Base-by-base conservation (phyloP, 2,329 filamentous ascomycete genomes). In the Colletotrichum incanum region DNA sequence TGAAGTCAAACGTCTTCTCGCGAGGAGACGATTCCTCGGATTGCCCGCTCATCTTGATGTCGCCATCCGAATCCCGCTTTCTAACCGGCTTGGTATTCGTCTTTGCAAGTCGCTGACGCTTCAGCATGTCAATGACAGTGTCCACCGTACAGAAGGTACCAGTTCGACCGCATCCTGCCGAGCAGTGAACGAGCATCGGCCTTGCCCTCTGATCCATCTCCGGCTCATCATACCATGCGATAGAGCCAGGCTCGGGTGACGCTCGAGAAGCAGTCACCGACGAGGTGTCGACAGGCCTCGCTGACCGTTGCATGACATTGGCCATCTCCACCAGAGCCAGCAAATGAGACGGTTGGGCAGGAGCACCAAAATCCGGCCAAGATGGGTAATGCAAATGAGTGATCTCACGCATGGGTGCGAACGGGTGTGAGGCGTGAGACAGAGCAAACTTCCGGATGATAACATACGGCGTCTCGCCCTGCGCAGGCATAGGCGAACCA, bases 281-380 rank as follows among this genome's bases (percentile, higher is more conserved):
- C 14, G 81, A 76, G 2, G 85, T 84, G 74, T 88, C 85, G 12
- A 85, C 81, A 23, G 84, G 89, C 72, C 80, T 85, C 76, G 83
- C 88, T 68, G 82, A 89, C 76, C 82, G 92, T 84, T 87, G 93
- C 88, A 91, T 94, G 43, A 89, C 86, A 77, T 94, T 96, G 77
- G 93, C 94, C 64, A 98, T 89, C 81, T 98, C 95, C n/a, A 98
- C 93, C 20, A 99, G 84, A 2, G 93, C 93, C 20, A 99, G 87
- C 2, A 99, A 87, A 77, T 98, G 95, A 6, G 91, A 90, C 1
- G 96, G 95, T 77, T 97, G 93, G 0, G 96, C 95, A 0, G 96
- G 96, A 0, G 95, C 93, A 26, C 96, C 96, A 81, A 98, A 98
- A 79, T 99, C 96, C 0, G 96, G 96, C 96, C 96, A 99, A n/a